These are phyloP conservation scores for Aspergillus heteromorphus DNA, from an alignment of 495 filamentous ascomycete species.

Conservation along the genomic window DNA sequence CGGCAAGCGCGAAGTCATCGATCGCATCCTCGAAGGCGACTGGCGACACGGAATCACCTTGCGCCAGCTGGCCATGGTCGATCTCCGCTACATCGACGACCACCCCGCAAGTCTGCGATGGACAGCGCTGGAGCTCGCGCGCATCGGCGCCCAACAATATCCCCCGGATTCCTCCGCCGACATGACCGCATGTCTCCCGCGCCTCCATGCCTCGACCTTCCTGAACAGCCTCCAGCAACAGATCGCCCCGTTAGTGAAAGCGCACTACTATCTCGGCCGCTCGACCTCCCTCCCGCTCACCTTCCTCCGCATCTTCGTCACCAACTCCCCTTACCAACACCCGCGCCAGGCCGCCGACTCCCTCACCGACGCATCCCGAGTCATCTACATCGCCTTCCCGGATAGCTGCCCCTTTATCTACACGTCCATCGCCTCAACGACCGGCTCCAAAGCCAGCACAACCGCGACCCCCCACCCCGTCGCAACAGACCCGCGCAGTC, in stretches of 20 bases:
- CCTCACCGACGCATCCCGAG: slow-evolving; percentile 52
- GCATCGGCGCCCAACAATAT: slow-evolving; percentile 23
- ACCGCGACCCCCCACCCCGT: slow-evolving; percentile 15
- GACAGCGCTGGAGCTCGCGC: slow-evolving; percentile 60
- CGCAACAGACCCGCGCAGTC: slow-evolving; percentile 51
- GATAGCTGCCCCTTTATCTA: slow-evolving; percentile 71
- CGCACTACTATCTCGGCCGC: slow-evolving; percentile 69
- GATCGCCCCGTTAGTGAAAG: slow-evolving; percentile 67
- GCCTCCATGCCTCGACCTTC: slow-evolving; percentile 72
- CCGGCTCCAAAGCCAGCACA: slow-evolving; percentile 22
- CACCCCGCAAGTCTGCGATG: slow-evolving; percentile 68
- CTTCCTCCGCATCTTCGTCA: slow-evolving; percentile 68
- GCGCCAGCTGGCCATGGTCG: slow-evolving; percentile 75
- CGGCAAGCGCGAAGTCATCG: slow-evolving; percentile 66
- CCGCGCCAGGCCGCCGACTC: slow-evolving; percentile 30
- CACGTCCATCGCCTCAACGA: slow-evolving; percentile 51
- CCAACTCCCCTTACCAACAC: slow-evolving; percentile 66
- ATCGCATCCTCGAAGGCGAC: slow-evolving; percentile 73
- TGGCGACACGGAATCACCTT: slow-evolving; percentile 74
- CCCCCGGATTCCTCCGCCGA: slow-evolving; percentile 24
- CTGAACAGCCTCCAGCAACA: slow-evolving; percentile 65
- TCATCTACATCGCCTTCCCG: slow-evolving; percentile 74
- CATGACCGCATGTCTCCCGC: slow-evolving; percentile 50
- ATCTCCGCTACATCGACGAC: slow-evolving; percentile 72
- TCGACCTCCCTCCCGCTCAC: slow-evolving; percentile 58